Base-by-base conservation (phyloP, 2,329 filamentous ascomycete genomes). In the Arthrobotrys sphaeroides region DNA sequence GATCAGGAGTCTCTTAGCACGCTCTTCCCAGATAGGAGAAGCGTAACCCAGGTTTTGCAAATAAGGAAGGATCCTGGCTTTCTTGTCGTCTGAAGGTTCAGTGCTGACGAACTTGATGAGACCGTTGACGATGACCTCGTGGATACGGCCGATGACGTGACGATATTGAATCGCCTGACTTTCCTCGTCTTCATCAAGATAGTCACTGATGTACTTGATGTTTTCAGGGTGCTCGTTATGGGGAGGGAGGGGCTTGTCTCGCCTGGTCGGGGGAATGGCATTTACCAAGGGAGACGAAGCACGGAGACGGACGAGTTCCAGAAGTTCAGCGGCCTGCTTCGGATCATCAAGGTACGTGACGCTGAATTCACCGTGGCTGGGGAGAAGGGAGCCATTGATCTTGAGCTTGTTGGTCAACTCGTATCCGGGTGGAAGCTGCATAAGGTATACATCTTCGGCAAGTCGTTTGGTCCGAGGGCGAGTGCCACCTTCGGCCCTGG, bases 21-120 rank as follows among this genome's bases (percentile, higher is more conserved):
- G 47, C 24, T 75, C 72, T 60, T 75, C 72, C 72, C 72, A 75
- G 31, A 75, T 47, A 9, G 64, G 72, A 33, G 72, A 75, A 3
- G 72, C 20, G n/a, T 24, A 55, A 6, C 59, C 64, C 6, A 75
- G 49, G 16, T 43, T 49, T 40, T 75, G 47, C 7, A 75, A 9
- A 31, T 57, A 75, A 5, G 47, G 18, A 9, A 59, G 18, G 13
- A 38, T 49, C 1, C n/a, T 33, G 2, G 28, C 2, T 3, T 51
- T 74, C 12, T 5, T 28, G 5, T 51, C 47, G n/a, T 64, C 57
- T 3, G 12, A n/a, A 3, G 28, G 9, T 2, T 75, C 72, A 3
- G 64, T 18, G 36, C 49, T 65, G 31, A 69, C 7, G 24, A 42
- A 69, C 26, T 59, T 65, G 22, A 42, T 40, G 33, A 75, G 42